Percentiles rank a stretch among this genome's conserved stretches.
Conservation (phyloP, 2,329 filamentous ascomycete genomes). For the Ophiostoma pallidulum region DNA sequence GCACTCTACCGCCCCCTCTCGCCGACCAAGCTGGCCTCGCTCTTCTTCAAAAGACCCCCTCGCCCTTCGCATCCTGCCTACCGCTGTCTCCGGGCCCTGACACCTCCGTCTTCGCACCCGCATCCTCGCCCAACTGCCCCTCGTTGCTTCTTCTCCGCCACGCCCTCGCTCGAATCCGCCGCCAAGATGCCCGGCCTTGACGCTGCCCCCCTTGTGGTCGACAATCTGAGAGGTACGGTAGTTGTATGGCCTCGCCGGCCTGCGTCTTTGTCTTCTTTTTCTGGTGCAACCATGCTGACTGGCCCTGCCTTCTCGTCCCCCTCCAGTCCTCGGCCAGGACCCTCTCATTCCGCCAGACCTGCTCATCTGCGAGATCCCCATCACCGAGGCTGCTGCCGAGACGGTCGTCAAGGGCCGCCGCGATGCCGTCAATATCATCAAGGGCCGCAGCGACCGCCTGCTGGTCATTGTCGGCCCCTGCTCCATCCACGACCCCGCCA, state of each 20-base stretch:
- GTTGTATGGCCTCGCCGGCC: not conserved
- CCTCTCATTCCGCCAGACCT: conserved; percentile 83
- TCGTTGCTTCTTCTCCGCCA: not conserved
- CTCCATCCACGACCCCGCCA: conserved; percentile 88
- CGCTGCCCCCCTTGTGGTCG: conserved; percentile 32
- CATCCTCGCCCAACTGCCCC: not conserved
- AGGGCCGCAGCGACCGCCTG: conserved; percentile 72
- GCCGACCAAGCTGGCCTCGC: no score
- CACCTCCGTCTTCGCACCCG: not conserved
- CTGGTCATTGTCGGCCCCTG: conserved; percentile 93
- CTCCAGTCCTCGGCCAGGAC: conserved; percentile 80
- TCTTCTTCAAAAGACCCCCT: no score
- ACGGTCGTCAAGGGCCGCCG: conserved; percentile 64
- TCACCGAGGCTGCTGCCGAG: conserved; percentile 50
- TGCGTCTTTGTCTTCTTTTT: not conserved
- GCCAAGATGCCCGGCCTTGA: conserved; percentile 33
- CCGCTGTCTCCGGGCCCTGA: no score
- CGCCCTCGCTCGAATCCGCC: not conserved
- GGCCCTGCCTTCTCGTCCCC: not conserved
- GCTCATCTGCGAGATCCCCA: conserved; percentile 77
- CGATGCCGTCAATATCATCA: conserved; percentile 64
- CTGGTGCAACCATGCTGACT: not conserved
- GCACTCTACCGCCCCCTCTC: no score
- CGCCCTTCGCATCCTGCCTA: no score
- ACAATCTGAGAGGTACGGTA: conserved; percentile 31